phyloP scores from a whole-genome alignment of 108 stramenopile species.

The Cyclotella choctawhatcheeana region DNA sequence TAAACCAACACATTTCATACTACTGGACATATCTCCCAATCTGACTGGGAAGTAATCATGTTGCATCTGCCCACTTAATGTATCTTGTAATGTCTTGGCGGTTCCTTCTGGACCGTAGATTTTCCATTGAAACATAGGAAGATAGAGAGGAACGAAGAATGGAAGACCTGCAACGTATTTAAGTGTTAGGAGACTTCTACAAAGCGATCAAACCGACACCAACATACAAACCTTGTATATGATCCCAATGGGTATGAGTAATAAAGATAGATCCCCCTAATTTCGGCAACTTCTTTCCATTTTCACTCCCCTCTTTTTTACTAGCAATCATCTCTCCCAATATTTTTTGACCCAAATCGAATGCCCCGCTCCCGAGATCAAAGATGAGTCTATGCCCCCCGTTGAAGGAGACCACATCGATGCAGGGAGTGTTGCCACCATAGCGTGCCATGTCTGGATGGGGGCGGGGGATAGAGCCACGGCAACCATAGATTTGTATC shows the following conservation, averaged over 20 bases:
- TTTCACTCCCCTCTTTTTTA: constrained; percentile 8
- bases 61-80: constrained; percentile 46
- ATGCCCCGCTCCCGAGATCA: constrained; percentile 42
- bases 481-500: constrained; percentile 42
- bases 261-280: constrained; percentile 41
- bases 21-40: constrained; percentile 30
- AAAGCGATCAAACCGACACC: neutral
- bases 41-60: constrained; percentile 50
- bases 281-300: constrained; percentile 11
- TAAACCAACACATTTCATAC: constrained; percentile 35
- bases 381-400: constrained; percentile 35
- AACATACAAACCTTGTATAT: constrained; percentile 30
- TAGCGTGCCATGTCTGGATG: constrained; percentile 43
- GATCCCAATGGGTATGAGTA: constrained; percentile 52
- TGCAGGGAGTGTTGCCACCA: constrained; percentile 46
- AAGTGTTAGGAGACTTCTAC: too few species aligned
- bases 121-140: constrained; percentile 44
- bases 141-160: constrained; percentile 42
- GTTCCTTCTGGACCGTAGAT: constrained; percentile 46
- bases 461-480: constrained; percentile 39
- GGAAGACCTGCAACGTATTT: constrained; percentile 21
- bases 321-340: constrained; percentile 35
- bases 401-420: constrained; percentile 31
- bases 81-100: constrained; percentile 35
- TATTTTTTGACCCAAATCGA: constrained; percentile 45